Evolutionary conservation across 177 flowering plant species (phyloP).

Genomic region (Vitis hybrid): DNA sequence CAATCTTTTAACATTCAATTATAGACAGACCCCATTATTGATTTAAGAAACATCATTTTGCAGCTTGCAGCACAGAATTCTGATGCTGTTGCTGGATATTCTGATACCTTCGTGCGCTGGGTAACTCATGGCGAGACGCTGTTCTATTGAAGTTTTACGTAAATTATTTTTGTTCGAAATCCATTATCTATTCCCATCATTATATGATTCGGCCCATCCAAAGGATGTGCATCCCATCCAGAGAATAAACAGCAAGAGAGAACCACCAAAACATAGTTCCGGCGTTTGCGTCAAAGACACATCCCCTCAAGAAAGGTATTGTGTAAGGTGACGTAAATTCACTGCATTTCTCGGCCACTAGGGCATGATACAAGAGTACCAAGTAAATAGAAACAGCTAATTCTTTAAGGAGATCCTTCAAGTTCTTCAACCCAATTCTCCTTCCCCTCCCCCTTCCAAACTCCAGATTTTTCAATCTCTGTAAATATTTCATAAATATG

Average conservation of each 20-base stretch:
- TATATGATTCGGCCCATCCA: conserved; percentile 29
- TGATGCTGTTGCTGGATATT: conserved; percentile 20
- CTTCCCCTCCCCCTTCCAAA: not conserved
- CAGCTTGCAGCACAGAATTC: too few species aligned
- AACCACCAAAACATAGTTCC: not conserved
- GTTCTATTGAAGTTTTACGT: conserved; percentile 20
- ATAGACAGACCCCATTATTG: not conserved
- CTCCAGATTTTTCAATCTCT: conserved; percentile 3
- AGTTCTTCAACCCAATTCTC: not conserved
- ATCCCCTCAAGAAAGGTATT: conserved; percentile 5
- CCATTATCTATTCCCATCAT: conserved; percentile 8
- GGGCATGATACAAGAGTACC: conserved; percentile 5
- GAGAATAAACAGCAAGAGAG: conserved; percentile 6
- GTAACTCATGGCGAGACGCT: conserved; percentile 34
- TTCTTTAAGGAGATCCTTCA: conserved; percentile 26
- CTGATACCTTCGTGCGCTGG: conserved; percentile 44
- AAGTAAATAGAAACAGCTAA: conserved; percentile 22
- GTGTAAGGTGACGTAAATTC: conserved; percentile 7
- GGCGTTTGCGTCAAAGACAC: not conserved
- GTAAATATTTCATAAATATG: conserved; percentile 21
- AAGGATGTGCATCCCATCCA: conserved; percentile 41
- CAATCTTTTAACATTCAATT: too few species aligned
- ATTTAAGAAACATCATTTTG: not conserved
- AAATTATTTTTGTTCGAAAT: conserved; percentile 4
- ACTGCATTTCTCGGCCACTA: conserved; percentile 9